Percentiles rank a stretch among this genome's conserved stretches.
phyloP scores from a whole-genome alignment of 148 eudicot species.

The Persicaria tinctoria region DNA sequence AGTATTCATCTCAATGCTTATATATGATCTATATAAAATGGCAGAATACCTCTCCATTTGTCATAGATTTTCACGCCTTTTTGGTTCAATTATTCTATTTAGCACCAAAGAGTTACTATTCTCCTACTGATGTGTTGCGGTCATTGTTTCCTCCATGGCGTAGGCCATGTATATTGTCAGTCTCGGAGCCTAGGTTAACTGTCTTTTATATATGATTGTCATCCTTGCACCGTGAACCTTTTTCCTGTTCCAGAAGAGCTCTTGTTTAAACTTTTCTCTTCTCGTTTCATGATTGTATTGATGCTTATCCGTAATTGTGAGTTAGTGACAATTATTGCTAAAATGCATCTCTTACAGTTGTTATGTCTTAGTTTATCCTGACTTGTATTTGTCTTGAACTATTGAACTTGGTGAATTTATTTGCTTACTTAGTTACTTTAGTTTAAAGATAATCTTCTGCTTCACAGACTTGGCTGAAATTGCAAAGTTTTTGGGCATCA shows the following conservation, averaged over 20 bases:
- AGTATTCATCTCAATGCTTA: neutral
- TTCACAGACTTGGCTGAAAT: conserved; percentile 91
- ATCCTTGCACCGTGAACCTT: neutral
- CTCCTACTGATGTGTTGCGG: neutral
- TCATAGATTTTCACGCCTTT: neutral
- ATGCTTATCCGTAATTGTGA: neutral
- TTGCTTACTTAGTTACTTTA: neutral
- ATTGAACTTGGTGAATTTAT: neutral
- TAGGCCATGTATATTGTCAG: neutral
- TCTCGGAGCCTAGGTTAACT: neutral
- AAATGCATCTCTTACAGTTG: neutral
- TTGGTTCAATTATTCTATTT: neutral
- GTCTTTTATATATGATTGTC: neutral
- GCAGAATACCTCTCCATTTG: neutral
- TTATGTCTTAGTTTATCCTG: neutral
- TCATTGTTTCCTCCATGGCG: neutral
- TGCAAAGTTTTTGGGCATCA: conserved; percentile 92
- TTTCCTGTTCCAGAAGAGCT: neutral
- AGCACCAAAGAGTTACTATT: neutral
- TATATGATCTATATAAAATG: neutral
- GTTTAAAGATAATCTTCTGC: conserved; percentile 4
- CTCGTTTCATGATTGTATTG: neutral
- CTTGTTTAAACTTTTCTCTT: neutral
- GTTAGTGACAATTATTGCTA: neutral
- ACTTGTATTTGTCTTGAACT: neutral